Conservation (phyloP, 2,329 filamentous ascomycete genomes). For the Thermochaetoides dissita region DNA sequence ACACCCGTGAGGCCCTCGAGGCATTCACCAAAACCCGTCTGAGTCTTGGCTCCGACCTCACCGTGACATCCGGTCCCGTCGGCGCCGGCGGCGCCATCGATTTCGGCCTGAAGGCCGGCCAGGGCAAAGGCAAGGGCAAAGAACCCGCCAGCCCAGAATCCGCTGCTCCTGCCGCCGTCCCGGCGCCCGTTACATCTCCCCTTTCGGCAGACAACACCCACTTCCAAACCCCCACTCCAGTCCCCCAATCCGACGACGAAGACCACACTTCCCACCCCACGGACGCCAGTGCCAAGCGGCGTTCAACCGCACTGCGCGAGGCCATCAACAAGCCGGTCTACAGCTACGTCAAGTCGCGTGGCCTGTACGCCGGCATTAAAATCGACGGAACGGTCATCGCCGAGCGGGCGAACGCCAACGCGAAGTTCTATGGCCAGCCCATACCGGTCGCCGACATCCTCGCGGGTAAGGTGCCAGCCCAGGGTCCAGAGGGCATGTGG, state of each 20-base stretch:
- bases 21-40: conserved; percentile 64
- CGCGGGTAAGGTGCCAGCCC: conserved; percentile 26
- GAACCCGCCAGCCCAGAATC: neutral
- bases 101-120: conserved; percentile 24
- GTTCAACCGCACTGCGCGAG: conserved; percentile 17
- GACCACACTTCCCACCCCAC: neutral
- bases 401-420: conserved; percentile 77
- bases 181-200: conserved; percentile 9
- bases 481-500: conserved; percentile 18
- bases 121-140: conserved; percentile 12
- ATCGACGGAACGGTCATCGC: conserved; percentile 79
- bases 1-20: conserved; percentile 58
- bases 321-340: conserved; percentile 31
- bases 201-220: conserved; percentile 11
- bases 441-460: conserved; percentile 34
- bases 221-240: conserved; percentile 2
- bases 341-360: conserved; percentile 73
- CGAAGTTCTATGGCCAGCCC: conserved; percentile 63
- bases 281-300: conserved; percentile 3
- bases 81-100: conserved; percentile 64
- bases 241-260: conserved; percentile 1
- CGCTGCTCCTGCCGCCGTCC: conserved; percentile 8
- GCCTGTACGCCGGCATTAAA: conserved; percentile 75
- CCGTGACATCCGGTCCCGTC: conserved; percentile 55
- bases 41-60: conserved; percentile 65